Evolutionary conservation across 1,139 yeast genomes (phyloP), one percentile per base, ranked within the genome.

Genomic region (Kodamaea alishanica): DNA sequence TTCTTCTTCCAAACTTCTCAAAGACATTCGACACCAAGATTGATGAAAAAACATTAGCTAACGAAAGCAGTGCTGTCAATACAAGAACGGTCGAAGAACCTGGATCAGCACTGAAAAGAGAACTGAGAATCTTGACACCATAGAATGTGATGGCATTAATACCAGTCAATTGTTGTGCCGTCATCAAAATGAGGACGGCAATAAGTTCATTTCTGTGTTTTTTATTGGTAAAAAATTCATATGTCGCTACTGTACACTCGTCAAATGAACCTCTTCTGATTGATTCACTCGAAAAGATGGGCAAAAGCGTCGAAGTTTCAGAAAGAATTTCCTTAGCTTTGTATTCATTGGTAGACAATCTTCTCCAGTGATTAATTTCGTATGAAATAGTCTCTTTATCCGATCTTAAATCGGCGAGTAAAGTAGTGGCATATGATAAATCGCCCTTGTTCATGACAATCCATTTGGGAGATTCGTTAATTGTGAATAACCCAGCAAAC

Each of bases 381-480:
- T 59, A 60, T 5, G 48, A 49, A 4, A 65, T 61, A 1, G 68
- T 60, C 8, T 47, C 46, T 28, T 55, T 50, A 40, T 65, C 59
- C 6, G 70, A 55, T 28, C 73, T 48, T 32, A 66, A 49, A 12
- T 47, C 49, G 24, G 49, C 50, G 28, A 67, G 52, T 24, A 66
- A 61, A 4, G 38, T 33, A 1, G 60, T 56, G 3, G 74, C 74
- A 7, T 43, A 39, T 6, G 40, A 30, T 0, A 60, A 54, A 39
- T 65, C 66, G 6, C 65, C 63, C 6, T 51, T 50, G 35, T 58
- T 54, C 40, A 63, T 45, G 11, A 65, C 54, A 23, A 67, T 49
- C 74, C 74, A 68, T 48, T 67, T 67, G 2, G 73, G 73, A 25
- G 70, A 63, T 44, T 68, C 74, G 1, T 56, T 57, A 2, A 63